Evolutionary conservation across 148 eudicot species (phyloP).

Genomic region (Spergularia marina): DNA sequence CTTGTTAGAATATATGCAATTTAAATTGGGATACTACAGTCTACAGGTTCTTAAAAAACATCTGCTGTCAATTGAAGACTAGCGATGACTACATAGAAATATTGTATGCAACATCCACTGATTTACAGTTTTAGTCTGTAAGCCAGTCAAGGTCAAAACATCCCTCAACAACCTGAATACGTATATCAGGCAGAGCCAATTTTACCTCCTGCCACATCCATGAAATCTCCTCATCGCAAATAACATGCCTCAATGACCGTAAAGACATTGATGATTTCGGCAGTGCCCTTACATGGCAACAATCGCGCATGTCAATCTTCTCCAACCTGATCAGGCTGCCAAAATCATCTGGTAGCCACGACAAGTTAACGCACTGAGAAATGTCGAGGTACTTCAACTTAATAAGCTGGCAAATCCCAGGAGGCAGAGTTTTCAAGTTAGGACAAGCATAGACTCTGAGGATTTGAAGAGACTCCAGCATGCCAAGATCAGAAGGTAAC

Average conservation of each 20-base stretch:
- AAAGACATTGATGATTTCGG: constrained; percentile 41
- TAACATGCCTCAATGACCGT: constrained; percentile 46
- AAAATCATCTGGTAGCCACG: constrained; percentile 49
- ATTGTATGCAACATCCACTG: no score
- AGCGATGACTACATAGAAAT: no score
- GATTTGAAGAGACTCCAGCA: constrained; percentile 43
- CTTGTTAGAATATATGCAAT: no score
- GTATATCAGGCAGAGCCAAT: constrained; percentile 35
- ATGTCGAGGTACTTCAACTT: constrained; percentile 62
- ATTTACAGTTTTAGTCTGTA: constrained; percentile 31
- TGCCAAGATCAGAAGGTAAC: constrained; percentile 59
- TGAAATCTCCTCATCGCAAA: constrained; percentile 75
- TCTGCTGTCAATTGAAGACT: no score
- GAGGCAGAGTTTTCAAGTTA: constrained; percentile 48
- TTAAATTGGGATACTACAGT: no score
- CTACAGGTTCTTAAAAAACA: no score
- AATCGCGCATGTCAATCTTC: constrained; percentile 82
- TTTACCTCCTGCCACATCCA: constrained; percentile 58
- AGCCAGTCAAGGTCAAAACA: constrained; percentile 71
- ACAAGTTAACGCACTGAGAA: constrained; percentile 61
- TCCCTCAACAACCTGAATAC: constrained; percentile 65
- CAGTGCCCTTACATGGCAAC: constrained; percentile 43
- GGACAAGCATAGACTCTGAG: constrained; percentile 74
- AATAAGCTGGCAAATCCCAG: constrained; percentile 45
- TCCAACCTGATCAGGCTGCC: constrained; percentile 50